These are phyloP conservation scores for Trametes cingulata DNA, from an alignment of 768 basidiomycete species.

Conservation along the genomic window DNA sequence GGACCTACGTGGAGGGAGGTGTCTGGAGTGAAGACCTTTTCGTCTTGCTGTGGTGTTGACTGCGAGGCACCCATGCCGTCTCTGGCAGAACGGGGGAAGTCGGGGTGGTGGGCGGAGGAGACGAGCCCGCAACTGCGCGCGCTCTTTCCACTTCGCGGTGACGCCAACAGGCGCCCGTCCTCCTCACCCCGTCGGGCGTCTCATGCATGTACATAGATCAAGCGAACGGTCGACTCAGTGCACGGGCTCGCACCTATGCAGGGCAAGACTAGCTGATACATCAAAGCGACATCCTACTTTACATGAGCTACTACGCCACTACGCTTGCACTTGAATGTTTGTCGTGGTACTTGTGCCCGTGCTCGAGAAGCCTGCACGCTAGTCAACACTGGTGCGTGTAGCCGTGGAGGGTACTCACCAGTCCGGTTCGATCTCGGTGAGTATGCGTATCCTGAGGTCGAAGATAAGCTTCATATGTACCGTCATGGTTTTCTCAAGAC, in stretches of 20 bases:
- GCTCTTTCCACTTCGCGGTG: neutral
- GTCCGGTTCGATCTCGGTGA: conserved; percentile 94
- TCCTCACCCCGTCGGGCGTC: too few species aligned
- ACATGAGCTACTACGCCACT: conserved; percentile 4
- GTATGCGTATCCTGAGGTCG: conserved; percentile 72
- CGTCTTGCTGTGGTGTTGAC: conserved; percentile 56
- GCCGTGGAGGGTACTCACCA: conserved; percentile 52
- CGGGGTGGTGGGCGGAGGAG: neutral
- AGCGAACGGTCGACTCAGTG: too few species aligned
- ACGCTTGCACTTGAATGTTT: conserved; percentile 28
- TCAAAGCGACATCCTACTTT: too few species aligned
- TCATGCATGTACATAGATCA: too few species aligned
- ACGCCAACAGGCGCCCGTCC: neutral
- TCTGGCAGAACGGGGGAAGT: neutral
- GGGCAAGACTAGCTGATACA: too few species aligned
- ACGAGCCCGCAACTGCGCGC: too few species aligned
- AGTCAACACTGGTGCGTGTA: neutral
- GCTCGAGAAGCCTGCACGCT: conserved; percentile 45
- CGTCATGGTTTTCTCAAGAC: conserved; percentile 29
- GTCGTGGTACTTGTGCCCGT: conserved; percentile 49
- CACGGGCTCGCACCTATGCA: too few species aligned
- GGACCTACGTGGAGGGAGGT: conserved; percentile 41
- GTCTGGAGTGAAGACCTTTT: conserved; percentile 51
- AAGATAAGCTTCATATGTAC: conserved; percentile 10
- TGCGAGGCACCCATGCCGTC: conserved; percentile 64